phyloP scores from a whole-genome alignment of 371 early-diverging fungal species.

The Syncephalastrum monosporum region DNA sequence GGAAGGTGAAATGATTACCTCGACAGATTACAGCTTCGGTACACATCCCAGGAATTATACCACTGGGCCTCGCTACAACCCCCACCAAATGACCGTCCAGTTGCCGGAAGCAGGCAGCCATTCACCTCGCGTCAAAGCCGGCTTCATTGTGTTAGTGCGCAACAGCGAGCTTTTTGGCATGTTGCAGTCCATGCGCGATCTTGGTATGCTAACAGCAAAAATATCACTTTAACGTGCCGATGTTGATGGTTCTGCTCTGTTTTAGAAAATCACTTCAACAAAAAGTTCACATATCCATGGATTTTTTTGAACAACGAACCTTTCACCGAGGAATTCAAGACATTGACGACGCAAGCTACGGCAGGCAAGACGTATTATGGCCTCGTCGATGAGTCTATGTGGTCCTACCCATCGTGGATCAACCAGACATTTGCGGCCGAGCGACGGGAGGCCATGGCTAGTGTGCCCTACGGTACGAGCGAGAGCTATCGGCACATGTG shows the following conservation, averaged over 20 bases:
- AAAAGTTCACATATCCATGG: slow-evolving; percentile 80
- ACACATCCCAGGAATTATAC: slow-evolving; percentile 26
- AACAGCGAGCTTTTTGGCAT: slow-evolving; percentile 75
- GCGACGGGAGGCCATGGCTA: slow-evolving; percentile 53
- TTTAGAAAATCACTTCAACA: slow-evolving; percentile 74
- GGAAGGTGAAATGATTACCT: neutral
- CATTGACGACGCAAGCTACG: slow-evolving; percentile 38
- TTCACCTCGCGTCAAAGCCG: slow-evolving; percentile 50
- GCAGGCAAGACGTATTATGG: slow-evolving; percentile 54
- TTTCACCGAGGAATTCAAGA: slow-evolving; percentile 62
- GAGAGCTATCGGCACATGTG: slow-evolving; percentile 97
- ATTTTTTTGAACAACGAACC: slow-evolving; percentile 75
- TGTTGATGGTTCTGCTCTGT: slow-evolving; percentile 38
- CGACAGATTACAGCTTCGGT: slow-evolving; percentile 2
- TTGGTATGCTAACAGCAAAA: slow-evolving; percentile 23
- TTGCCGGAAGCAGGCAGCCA: slow-evolving; percentile 27
- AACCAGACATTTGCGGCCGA: slow-evolving; percentile 61
- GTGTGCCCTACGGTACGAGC: slow-evolving; percentile 82
- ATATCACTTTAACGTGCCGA: slow-evolving; percentile 35
- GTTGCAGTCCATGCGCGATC: slow-evolving; percentile 59
- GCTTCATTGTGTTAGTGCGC: slow-evolving; percentile 60
- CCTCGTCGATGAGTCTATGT: slow-evolving; percentile 59
- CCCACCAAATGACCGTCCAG: slow-evolving; percentile 22
- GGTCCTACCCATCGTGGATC: slow-evolving; percentile 85
- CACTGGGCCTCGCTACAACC: slow-evolving; percentile 26